Conservation (phyloP, 2,329 filamentous ascomycete species). For the Trichocomaceae sp. region DNA sequence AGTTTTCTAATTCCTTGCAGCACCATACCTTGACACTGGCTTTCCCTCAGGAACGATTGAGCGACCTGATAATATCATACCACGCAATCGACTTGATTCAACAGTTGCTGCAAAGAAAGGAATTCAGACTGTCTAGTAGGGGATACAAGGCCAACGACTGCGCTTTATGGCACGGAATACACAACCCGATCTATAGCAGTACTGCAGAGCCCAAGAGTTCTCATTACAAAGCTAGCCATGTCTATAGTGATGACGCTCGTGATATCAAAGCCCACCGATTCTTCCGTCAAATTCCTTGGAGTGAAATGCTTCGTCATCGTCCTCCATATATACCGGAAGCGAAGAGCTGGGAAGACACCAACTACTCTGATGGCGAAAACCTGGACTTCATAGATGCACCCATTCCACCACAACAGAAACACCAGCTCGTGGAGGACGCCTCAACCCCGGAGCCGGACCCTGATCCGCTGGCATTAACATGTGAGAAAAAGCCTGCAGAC, state of each 20-base stretch:
- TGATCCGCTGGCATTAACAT: not conserved
- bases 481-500: not conserved
- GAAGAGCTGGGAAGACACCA: slow-evolving; percentile 62
- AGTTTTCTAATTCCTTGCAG: slow-evolving; percentile 35
- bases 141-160: slow-evolving; percentile 64
- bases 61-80: slow-evolving; percentile 54
- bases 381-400: slow-evolving; percentile 31
- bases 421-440: not conserved
- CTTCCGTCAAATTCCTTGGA: slow-evolving; percentile 75
- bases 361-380: slow-evolving; percentile 76
- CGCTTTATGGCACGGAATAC: slow-evolving; percentile 19
- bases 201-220: slow-evolving; percentile 22
- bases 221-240: slow-evolving; percentile 53
- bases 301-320: slow-evolving; percentile 59
- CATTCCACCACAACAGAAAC: not conserved
- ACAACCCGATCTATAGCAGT: slow-evolving; percentile 17
- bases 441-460: not conserved
- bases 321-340: slow-evolving; percentile 80
- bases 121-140: slow-evolving; percentile 67
- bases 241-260: slow-evolving; percentile 75
- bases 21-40: slow-evolving; percentile 62
- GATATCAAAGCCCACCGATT: slow-evolving; percentile 87
- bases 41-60: slow-evolving; percentile 57
- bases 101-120: slow-evolving; percentile 65
- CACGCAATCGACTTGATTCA: slow-evolving; percentile 72